Conservation (phyloP, 2,329 filamentous ascomycete species). For the Didymella lethalis region DNA sequence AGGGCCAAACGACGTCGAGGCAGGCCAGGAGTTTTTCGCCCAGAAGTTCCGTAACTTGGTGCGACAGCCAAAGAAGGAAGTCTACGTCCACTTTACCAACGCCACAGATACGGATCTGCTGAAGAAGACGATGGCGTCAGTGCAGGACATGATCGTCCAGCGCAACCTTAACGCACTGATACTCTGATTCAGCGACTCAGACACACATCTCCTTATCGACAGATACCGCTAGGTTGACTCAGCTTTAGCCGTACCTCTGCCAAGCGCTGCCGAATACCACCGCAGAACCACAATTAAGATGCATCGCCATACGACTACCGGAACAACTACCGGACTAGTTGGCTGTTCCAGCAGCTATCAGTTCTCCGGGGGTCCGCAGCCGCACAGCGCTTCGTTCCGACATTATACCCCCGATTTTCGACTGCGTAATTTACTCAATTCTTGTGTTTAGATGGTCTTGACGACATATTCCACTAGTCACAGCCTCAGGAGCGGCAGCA, state of each 20-base stretch:
- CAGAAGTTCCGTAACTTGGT: constrained; percentile 61
- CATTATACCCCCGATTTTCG: constrained; percentile 42
- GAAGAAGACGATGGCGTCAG: constrained; percentile 62
- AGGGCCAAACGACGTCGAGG: constrained; percentile 55
- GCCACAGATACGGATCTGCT: constrained; percentile 64
- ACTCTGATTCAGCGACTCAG: constrained; percentile 38
- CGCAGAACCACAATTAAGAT: neutral
- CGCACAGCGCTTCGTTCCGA: constrained; percentile 22
- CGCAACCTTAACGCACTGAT: constrained; percentile 61
- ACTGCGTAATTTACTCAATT: constrained; percentile 29
- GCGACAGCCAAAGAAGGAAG: constrained; percentile 59
- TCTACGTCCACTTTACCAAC: constrained; percentile 62
- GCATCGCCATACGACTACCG: neutral
- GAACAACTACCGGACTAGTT: neutral
- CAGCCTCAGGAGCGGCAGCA: constrained; percentile 16
- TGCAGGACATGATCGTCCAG: constrained; percentile 64
- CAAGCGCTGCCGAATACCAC: neutral
- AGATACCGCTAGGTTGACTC: constrained; percentile 1
- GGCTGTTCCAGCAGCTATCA: constrained; percentile 5
- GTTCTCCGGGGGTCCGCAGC: constrained; percentile 1
- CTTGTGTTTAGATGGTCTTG: constrained; percentile 33
- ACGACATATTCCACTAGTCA: constrained; percentile 29
- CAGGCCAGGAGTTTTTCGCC: constrained; percentile 59
- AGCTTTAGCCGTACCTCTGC: constrained; percentile 2
- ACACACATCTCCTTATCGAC: neutral